Evolutionary conservation across 257 asterid species (phyloP), one percentile per base, ranked within the genome.

Genomic region (Verbascum thapsus): DNA sequence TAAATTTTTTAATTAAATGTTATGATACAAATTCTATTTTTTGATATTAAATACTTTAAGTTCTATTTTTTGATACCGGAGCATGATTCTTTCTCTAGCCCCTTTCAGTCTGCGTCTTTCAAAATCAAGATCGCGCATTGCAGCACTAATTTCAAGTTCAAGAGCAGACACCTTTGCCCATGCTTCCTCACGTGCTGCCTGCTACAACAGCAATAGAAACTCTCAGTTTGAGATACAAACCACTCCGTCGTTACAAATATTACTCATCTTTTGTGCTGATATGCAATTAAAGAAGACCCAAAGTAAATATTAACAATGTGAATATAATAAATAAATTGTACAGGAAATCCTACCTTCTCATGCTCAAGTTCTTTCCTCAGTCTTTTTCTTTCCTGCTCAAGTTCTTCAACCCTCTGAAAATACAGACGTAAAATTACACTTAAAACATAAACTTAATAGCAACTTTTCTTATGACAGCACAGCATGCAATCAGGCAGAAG

Each of bases 121-220:
- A 70, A 82, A 90, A 75, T 90, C 97, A 64, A 94, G 94, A 69
- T 90, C 96, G 54, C 96, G 77, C 88, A 87, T 78, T 17, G 99
- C 95, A 55, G 95, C 90, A 78, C 80, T 87, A 41, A 94, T 94
- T 85, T 90, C 95, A 22, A 94, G 97, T 76, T 94, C 99, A 62
- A 94, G 97, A 70, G 88, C 92, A 73, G 99, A 90, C 72, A 94
- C 99, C 78, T 87, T 94, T 34, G 95, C 85, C 99, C 97, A 90
- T 55, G 99, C 97, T 78, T 94, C 99, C 84, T 94, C 97, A 69
- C 97, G 90, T 65, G 95, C 96, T 23, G 96, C 88, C 99, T 94
- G 99, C 99, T 94, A 94, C 82, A 85, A 75, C 88, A 76, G 73
- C 82, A 82, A 73, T 58, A 71, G 68, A 76, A 78, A 67, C 68